These are phyloP conservation scores for Cladosporium phlei DNA, from an alignment of 2,329 filamentous ascomycete species.

Conservation along the genomic window DNA sequence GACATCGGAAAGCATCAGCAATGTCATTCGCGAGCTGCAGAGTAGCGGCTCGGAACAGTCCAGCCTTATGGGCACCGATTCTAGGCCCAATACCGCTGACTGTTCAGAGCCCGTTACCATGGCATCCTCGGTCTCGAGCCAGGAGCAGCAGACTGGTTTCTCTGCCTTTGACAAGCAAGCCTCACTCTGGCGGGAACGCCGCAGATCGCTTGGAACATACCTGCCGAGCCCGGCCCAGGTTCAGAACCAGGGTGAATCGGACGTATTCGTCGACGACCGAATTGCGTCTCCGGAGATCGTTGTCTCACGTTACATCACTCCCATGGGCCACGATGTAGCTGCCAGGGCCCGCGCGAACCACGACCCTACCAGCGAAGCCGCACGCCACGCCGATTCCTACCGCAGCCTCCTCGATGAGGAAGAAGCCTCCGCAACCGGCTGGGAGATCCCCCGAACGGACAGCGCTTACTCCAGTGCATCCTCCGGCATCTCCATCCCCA, in stretches of 20 bases:
- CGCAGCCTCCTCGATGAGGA: slow-evolving; percentile 21
- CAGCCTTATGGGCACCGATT: slow-evolving; percentile 6
- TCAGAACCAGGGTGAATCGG: background rate
- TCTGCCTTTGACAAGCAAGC: slow-evolving; percentile 30
- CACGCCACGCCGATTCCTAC: slow-evolving; percentile 20
- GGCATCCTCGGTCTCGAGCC: slow-evolving; percentile 10
- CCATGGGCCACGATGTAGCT: slow-evolving; percentile 20
- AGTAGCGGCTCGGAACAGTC: slow-evolving; percentile 17
- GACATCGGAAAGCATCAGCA: background rate
- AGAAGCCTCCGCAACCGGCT: slow-evolving; percentile 13
- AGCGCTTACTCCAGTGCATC: slow-evolving; percentile 14
- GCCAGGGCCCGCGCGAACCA: slow-evolving; percentile 16
- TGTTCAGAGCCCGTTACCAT: background rate
- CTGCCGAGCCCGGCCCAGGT: background rate
- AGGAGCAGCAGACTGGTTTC: slow-evolving; percentile 22
- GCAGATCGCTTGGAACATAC: slow-evolving; percentile 19
- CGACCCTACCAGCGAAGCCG: slow-evolving; percentile 16
- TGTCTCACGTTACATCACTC: slow-evolving; percentile 32
- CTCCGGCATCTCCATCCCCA: background rate
- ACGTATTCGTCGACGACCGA: background rate
- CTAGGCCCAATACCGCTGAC: slow-evolving; percentile 8
- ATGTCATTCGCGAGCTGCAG: slow-evolving; percentile 12
- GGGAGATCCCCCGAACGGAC: slow-evolving; percentile 16
- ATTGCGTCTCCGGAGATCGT: slow-evolving; percentile 27
- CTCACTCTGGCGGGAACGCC: slow-evolving; percentile 27